Evolutionary conservation across 345 rosid species (phyloP), one percentile per base, ranked within the genome.

Genomic region (Salix purpurea): DNA sequence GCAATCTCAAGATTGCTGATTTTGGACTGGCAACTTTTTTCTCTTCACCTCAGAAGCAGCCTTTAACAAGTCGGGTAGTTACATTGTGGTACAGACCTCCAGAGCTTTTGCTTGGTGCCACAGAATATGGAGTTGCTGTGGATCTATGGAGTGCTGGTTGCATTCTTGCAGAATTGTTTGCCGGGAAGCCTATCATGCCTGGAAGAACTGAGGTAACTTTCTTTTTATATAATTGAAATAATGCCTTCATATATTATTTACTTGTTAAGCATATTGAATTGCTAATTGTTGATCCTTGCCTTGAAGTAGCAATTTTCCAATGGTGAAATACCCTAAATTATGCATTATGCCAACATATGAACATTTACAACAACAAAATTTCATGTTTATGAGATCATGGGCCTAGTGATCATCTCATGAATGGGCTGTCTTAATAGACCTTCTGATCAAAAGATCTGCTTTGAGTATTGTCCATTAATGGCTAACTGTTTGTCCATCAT

Each of bases 21-120:
- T 90, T 90, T 46, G 94, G 94, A 39, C 78, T 90, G 73, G 90
- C 94, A 24, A 88, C 87, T 0, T 83, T 81, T 58, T 86, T 82
- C 73, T 42, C 65, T 26, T 40, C 61, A 23, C 72, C 67, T 40
- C 89, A 81, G 72, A 84, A 84, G 80, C 91, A 90, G 79, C 87
- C 89, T 81, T 79, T 89, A 21, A 90, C 94, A 60, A 90, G 92
- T 74, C 92, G 94, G 28, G 94, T 90, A 11, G 92, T 90, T 62
- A 88, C 94, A 58, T 62, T 90, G 77, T 90, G 94, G 94, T 90
- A 89, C 24, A 87, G 92, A 67, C 90, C 94, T 70, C 94, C 92
- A 61, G 94, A 90, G 74, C 92, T 90, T 37, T 66, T 90, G 74
- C 89, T 90, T 23, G 94, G 92, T 12, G 80, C 92, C 54, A 89